phyloP scores from a whole-genome alignment of 257 asterid species.

The Perilla frutescens region DNA sequence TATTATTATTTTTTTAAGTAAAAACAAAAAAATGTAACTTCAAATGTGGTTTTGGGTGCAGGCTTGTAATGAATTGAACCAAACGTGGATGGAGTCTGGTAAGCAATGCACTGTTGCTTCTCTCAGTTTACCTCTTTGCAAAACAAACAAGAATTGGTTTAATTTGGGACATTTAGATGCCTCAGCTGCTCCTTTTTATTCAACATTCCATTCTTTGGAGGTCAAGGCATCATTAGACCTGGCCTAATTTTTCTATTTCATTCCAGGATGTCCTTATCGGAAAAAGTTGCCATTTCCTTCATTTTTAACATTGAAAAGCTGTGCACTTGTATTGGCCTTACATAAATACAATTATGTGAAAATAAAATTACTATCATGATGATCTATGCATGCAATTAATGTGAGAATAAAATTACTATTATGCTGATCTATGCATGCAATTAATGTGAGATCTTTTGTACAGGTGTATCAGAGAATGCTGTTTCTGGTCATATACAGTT shows the following conservation, averaged over 20 bases:
- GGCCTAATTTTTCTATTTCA: slow-evolving; percentile 10
- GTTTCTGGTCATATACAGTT: slow-evolving; percentile 98
- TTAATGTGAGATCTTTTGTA: slow-evolving; percentile 32
- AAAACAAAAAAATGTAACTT: slow-evolving; percentile 7
- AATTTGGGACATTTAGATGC: slow-evolving; percentile 14
- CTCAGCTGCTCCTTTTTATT: background rate
- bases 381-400: background rate
- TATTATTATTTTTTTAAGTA: background rate
- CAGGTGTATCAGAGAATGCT: slow-evolving; percentile 99
- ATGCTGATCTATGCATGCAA: slow-evolving; percentile 26
- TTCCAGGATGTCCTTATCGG: background rate
- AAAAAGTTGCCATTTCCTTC: slow-evolving; percentile 1
- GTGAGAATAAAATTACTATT: background rate
- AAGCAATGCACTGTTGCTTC: slow-evolving; percentile 31
- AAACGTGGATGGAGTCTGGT: slow-evolving; percentile 99
- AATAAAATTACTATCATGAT: background rate
- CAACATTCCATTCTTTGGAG: slow-evolving; percentile 7
- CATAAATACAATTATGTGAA: slow-evolving; percentile 11
- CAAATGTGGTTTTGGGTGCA: slow-evolving; percentile 43
- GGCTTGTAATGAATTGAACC: slow-evolving; percentile 96
- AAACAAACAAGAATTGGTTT: background rate
- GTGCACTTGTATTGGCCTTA: slow-evolving; percentile 22
- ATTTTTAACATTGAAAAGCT: slow-evolving; percentile 14
- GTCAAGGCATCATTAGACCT: background rate
- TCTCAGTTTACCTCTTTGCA: slow-evolving; percentile 6